Base-by-base conservation (phyloP, 140 eudicot genomes). In the Erigeron philadelphicus region DNA sequence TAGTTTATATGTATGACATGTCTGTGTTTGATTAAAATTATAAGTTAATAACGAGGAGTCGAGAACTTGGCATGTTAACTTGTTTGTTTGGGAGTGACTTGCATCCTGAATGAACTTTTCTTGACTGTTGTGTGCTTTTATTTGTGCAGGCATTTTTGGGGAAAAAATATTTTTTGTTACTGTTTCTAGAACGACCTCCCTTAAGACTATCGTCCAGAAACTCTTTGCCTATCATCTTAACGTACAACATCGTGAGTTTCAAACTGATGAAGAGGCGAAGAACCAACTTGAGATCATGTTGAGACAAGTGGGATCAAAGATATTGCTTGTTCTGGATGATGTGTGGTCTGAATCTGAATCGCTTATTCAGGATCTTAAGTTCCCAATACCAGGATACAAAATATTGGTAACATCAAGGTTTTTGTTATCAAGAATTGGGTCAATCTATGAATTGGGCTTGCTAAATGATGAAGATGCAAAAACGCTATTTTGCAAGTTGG, bases 321-420 rank as follows among this genome's bases (percentile, higher is more conserved):
- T 75, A 43, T 73, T 84, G 48, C 44, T 84, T 66, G 89, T 84
- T 60, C 64, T 84, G 41, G 89, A 84, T 75, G 89, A 84, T 38
- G 80, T 84, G 60, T 72, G 82, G 86, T 42, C 71, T 5, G 86
- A 62, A 71, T 75, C 81, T 9, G 82, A 78, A 53, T 68, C 78
- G 1, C 8, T 78, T 10, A 53, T 84, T 15, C 73, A 74, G 13
- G 49, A 78, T 12, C 78, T 84, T 7, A 64, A 35, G 44, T 65
- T 78, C 56, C 74, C 61, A 21, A 81, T 81, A 9, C 76, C 73
- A 4, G 80, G 79, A 47, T 81, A 71, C 78, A 81, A 78, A 44
- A 72, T 84, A 31, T 68, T 84, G 78, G 82, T 81, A 53, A 84
- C 86, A 6, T 84, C 89, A 11, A 68, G 89, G 46, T 84, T 35